phyloP scores from a whole-genome alignment of 495 filamentous ascomycete species.

The Antarctomyces pellizariae region DNA sequence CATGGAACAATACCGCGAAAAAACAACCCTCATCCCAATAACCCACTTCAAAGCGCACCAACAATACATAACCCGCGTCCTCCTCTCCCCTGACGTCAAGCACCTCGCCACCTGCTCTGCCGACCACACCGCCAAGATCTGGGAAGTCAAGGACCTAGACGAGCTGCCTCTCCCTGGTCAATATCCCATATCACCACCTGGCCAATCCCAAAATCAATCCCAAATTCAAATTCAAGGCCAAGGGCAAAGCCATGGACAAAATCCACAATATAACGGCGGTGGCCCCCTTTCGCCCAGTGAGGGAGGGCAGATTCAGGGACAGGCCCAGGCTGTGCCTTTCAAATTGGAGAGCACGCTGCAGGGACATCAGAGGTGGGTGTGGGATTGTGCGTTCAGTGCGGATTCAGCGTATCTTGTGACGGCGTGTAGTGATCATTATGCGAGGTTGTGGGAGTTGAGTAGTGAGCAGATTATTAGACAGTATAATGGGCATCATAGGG shows the following conservation, averaged over 20 bases:
- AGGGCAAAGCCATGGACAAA: conserved; percentile 7
- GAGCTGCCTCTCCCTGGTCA: conserved; percentile 7
- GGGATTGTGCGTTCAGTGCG: conserved; percentile 96
- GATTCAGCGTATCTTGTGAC: conserved; percentile 96
- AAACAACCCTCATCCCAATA: conserved; percentile 72
- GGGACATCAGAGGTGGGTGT: conserved; percentile 96
- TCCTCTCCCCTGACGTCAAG: conserved; percentile 91
- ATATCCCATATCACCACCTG: conserved; percentile 8
- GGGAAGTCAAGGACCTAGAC: conserved; percentile 50
- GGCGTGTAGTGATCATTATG: conserved; percentile 91
- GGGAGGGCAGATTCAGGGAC: conserved; percentile 1
- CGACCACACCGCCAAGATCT: conserved; percentile 94
- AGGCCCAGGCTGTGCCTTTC: conserved; percentile 26
- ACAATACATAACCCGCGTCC: conserved; percentile 83
- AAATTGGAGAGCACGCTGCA: conserved; percentile 71
- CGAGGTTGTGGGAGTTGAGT: conserved; percentile 78
- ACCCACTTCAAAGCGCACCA: conserved; percentile 84
- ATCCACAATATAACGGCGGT: conserved; percentile 1
- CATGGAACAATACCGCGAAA: conserved; percentile 59
- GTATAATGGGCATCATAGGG: conserved; percentile 93
- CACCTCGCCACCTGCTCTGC: conserved; percentile 94
- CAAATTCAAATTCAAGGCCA: no score
- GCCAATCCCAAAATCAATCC: conserved; percentile 11
- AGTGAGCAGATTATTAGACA: conserved; percentile 80
- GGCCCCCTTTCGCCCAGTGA: conserved; percentile 5